A percentile compares a stretch with the other conserved stretches of the same genome.
Conservation (phyloP, 73 alveolate genomes). For the Stentor roeselii region DNA sequence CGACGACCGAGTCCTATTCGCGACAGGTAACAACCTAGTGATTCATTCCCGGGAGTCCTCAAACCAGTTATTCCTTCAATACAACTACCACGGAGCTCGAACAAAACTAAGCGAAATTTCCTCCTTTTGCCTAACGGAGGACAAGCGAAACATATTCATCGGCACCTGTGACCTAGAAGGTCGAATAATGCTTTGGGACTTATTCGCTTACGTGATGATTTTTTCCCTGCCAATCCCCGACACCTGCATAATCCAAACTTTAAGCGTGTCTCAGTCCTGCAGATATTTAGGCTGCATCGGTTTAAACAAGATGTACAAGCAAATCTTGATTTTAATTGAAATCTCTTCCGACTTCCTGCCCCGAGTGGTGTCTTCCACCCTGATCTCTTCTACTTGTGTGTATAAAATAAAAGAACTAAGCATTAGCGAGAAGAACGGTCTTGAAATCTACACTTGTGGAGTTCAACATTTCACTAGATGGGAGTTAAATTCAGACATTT, state of each 20-base stretch:
- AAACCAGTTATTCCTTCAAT: constrained; percentile 40
- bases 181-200: constrained; percentile 80
- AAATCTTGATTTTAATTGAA: constrained; percentile 69
- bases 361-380: constrained; percentile 55
- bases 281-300: constrained; percentile 70
- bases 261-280: constrained; percentile 75
- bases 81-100: constrained; percentile 41
- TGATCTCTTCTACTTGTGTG: constrained; percentile 75
- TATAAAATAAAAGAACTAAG: constrained; percentile 92
- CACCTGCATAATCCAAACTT: constrained; percentile 47
- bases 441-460: constrained; percentile 93
- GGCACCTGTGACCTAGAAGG: constrained; percentile 81
- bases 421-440: constrained; percentile 80
- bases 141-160: constrained; percentile 63
- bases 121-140: constrained; percentile 65
- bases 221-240: constrained; percentile 55
- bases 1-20: constrained; percentile 84
- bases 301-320: constrained; percentile 72
- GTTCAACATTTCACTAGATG: constrained; percentile 90
- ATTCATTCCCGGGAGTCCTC: neutral
- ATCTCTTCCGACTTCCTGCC: constrained; percentile 49
- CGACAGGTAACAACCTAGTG: constrained; percentile 62
- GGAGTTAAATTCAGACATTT: constrained; percentile 70
- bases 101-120: constrained; percentile 72
- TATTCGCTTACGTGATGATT: constrained; percentile 65